phyloP scores from a whole-genome alignment of 2,329 filamentous ascomycete species.

The Stagonosporopsis rhizophila region DNA sequence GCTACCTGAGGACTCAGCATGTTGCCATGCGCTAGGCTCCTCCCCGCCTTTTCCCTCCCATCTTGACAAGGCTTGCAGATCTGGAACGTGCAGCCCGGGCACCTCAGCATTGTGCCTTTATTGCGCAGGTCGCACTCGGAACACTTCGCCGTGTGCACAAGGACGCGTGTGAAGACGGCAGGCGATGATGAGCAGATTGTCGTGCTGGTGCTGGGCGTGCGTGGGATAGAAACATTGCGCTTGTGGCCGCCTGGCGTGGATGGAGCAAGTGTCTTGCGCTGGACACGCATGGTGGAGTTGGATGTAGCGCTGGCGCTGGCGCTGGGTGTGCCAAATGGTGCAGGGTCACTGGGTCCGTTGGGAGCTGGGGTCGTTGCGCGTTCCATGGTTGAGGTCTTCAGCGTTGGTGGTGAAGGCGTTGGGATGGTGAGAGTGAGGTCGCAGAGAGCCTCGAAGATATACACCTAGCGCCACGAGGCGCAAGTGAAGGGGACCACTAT shows the following conservation, averaged over 20 bases:
- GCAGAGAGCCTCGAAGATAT: background rate
- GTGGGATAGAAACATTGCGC: slow-evolving; percentile 8
- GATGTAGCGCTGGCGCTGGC: background rate
- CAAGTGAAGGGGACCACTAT: background rate
- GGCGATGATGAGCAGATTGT: slow-evolving; percentile 28
- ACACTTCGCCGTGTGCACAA: slow-evolving; percentile 49
- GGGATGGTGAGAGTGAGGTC: background rate
- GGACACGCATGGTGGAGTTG: background rate
- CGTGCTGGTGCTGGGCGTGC: slow-evolving; percentile 19
- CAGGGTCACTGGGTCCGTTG: background rate
- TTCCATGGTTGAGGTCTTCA: background rate
- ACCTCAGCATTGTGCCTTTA: slow-evolving; percentile 39
- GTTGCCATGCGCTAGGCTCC: slow-evolving; percentile 36
- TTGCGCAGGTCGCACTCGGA: slow-evolving; percentile 46
- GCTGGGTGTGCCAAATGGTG: background rate
- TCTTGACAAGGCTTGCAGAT: slow-evolving; percentile 41
- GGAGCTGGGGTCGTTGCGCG: slow-evolving; percentile 7
- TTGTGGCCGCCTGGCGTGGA: slow-evolving; percentile 5
- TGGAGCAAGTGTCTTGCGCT: slow-evolving; percentile 3
- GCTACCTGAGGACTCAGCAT: slow-evolving; percentile 14
- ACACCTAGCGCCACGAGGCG: background rate
- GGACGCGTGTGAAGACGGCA: slow-evolving; percentile 29
- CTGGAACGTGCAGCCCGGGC: slow-evolving; percentile 45
- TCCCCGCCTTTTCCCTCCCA: slow-evolving; percentile 12
- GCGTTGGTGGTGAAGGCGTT: background rate